Conservation (phyloP, 140 eudicot genomes). For the Stevia rebaudiana region DNA sequence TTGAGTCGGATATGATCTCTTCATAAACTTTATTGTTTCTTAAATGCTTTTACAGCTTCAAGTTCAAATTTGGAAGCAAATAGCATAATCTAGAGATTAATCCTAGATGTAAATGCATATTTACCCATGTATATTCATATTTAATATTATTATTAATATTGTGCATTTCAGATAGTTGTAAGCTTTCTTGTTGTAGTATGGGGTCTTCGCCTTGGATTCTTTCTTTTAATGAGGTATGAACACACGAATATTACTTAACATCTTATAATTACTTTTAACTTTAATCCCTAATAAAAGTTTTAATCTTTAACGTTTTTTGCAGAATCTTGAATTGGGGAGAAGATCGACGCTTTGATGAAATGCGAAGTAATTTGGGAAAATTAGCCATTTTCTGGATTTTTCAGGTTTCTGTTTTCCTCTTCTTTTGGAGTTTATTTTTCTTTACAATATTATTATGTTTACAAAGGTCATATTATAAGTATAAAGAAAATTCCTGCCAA, state of each 20-base stretch:
- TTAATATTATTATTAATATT: conserved; percentile 1
- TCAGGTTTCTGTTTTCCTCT: conserved; percentile 51
- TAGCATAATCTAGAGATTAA: not conserved
- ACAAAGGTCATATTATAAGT: not conserved
- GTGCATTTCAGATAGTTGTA: conserved; percentile 55
- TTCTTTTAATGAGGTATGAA: conserved; percentile 77
- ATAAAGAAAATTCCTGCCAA: not conserved
- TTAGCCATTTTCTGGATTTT: conserved; percentile 83
- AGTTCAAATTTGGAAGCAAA: not conserved
- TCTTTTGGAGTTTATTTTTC: not conserved
- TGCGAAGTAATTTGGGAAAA: conserved; percentile 76
- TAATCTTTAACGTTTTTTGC: not conserved
- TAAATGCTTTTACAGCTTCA: not conserved
- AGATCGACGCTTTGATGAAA: conserved; percentile 92
- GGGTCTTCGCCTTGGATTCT: conserved; percentile 92
- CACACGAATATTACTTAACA: not conserved
- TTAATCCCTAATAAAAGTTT: not conserved
- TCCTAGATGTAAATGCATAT: not conserved
- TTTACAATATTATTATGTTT: conserved; percentile 5
- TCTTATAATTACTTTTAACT: not conserved
- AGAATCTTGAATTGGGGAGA: conserved; percentile 99
- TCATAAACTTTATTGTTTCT: not conserved
- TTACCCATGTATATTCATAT: not conserved
- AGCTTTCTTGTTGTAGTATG: conserved; percentile 64
- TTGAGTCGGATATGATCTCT: not conserved